A percentile compares a stretch with the other conserved stretches of the same genome.
Evolutionary conservation across 177 flowering plant genomes (phyloP).

Genomic region (Vitis hybrid): DNA sequence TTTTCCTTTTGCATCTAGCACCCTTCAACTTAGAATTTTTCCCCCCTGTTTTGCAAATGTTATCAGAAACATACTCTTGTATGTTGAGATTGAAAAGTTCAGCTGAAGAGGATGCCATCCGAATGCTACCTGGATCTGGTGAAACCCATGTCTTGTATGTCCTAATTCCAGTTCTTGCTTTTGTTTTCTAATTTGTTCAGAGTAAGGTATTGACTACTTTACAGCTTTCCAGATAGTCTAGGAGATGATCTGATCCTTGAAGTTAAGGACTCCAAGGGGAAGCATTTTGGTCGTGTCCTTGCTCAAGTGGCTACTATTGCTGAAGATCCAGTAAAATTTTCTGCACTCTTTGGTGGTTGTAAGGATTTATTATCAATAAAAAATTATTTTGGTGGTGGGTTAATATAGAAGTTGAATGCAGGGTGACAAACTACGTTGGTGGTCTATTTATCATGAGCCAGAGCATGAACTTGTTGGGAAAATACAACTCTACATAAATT

Average conservation of each 20-base stretch:
- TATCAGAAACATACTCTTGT: slow-evolving; percentile 80
- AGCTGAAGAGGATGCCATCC: slow-evolving; percentile 67
- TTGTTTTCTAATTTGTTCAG: neutral
- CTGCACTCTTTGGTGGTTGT: neutral
- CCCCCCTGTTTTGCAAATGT: slow-evolving; percentile 9
- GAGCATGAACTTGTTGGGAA: slow-evolving; percentile 89
- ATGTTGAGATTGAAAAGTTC: slow-evolving; percentile 77
- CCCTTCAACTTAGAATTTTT: neutral
- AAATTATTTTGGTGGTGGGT: slow-evolving; percentile 4
- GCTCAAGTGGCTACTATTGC: slow-evolving; percentile 84
- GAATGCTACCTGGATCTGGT: slow-evolving; percentile 93
- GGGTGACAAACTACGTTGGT: slow-evolving; percentile 93
- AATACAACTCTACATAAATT: slow-evolving; percentile 71
- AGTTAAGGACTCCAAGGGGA: slow-evolving; percentile 83
- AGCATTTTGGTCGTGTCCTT: slow-evolving; percentile 72
- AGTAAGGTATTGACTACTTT: slow-evolving; percentile 22
- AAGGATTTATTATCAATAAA: neutral
- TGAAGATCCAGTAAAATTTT: slow-evolving; percentile 69
- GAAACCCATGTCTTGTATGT: slow-evolving; percentile 96
- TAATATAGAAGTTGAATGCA: slow-evolving; percentile 36
- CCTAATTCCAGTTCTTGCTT: slow-evolving; percentile 8
- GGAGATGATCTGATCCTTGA: slow-evolving; percentile 89
- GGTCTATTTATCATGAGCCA: slow-evolving; percentile 86
- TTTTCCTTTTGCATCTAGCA: neutral
- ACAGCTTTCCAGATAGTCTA: slow-evolving; percentile 91